phyloP scores from a whole-genome alignment of 345 rosid species.

The Diplotaxis tenuifolia region DNA sequence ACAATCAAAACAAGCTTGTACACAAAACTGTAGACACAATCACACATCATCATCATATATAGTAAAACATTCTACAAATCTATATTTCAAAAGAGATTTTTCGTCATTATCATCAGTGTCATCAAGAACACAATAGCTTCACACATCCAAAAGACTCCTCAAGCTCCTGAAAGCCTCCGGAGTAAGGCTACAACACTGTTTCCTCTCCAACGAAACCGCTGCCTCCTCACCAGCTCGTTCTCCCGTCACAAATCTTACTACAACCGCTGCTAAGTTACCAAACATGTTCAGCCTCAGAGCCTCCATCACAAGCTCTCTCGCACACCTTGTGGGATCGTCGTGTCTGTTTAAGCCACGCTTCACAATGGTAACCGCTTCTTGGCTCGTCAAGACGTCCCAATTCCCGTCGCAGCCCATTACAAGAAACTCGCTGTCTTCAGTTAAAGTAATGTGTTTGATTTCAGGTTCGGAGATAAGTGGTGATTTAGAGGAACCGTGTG shows the following conservation, averaged over 20 bases:
- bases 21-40: conserved; percentile 15
- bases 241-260: conserved; percentile 57
- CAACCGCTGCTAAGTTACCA: conserved; percentile 76
- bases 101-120: not conserved
- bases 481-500: conserved; percentile 49
- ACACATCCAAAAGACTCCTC: conserved; percentile 53
- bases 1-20: not conserved
- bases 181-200: conserved; percentile 60
- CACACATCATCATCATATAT: not conserved
- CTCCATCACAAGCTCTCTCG: conserved; percentile 77
- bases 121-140: not conserved
- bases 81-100: not conserved
- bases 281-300: conserved; percentile 57
- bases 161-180: conserved; percentile 66
- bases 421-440: conserved; percentile 85
- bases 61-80: not conserved
- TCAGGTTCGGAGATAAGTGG: conserved; percentile 86
- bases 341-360: conserved; percentile 60
- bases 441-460: conserved; percentile 50
- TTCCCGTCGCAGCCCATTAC: conserved; percentile 88
- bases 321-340: conserved; percentile 67
- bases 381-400: conserved; percentile 93
- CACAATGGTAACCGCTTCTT: conserved; percentile 73
- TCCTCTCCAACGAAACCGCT: conserved; percentile 37
- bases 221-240: conserved; percentile 39